These are phyloP conservation scores for Exophiala phaeomuriformis DNA, from an alignment of 2,329 filamentous ascomycete genomes.

Conservation along the genomic window DNA sequence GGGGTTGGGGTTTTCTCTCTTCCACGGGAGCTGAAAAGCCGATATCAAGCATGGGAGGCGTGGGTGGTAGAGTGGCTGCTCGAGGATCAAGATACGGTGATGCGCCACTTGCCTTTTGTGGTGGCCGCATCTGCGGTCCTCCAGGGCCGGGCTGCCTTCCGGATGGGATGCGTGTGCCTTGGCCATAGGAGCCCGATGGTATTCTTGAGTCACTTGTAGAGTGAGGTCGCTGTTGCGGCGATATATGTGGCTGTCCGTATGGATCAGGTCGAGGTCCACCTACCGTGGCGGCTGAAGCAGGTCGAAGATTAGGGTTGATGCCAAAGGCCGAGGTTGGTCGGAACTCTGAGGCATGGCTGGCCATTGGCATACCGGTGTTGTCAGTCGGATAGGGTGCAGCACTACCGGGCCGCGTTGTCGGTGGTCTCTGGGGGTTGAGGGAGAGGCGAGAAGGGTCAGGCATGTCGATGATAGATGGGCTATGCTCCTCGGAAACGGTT, in stretches of 20 bases:
- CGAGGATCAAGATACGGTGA: conserved; percentile 21
- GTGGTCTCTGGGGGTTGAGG: conserved; percentile 29
- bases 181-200: conserved; percentile 29
- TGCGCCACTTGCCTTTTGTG: conserved; percentile 29
- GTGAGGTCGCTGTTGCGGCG: conserved; percentile 22
- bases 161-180: conserved; percentile 15
- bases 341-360: conserved; percentile 31
- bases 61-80: conserved; percentile 20
- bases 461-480: conserved; percentile 39
- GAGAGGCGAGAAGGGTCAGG: conserved; percentile 42
- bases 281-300: conserved; percentile 31
- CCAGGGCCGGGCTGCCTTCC: conserved; percentile 8
- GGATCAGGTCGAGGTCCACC: conserved; percentile 22
- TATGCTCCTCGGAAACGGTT: conserved; percentile 31
- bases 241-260: conserved; percentile 12
- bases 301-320: conserved; percentile 43
- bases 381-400: conserved; percentile 39
- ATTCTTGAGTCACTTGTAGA: conserved; percentile 21
- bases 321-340: conserved; percentile 43
- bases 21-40: conserved; percentile 44
- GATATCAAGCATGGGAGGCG: conserved; percentile 38
- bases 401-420: conserved; percentile 18
- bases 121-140: conserved; percentile 13
- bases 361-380: conserved; percentile 29
- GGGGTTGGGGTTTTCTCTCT: conserved; percentile 14